Conservation (phyloP, 176 grass and related monocot species). For the Coix lacrymajobi region DNA sequence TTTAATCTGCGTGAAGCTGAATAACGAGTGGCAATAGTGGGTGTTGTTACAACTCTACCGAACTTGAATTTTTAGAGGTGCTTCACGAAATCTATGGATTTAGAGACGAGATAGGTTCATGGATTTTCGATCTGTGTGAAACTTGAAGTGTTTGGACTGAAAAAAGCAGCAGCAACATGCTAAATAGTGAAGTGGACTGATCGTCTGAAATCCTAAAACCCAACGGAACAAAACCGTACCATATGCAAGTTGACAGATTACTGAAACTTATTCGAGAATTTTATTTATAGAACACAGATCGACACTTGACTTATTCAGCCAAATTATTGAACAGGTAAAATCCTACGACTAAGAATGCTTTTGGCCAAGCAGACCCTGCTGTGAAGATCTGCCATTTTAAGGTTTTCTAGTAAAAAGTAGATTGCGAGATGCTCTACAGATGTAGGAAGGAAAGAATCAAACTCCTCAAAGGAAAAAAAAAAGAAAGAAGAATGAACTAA, state of each 20-base stretch:
- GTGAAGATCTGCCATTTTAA: neutral
- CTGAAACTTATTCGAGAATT: neutral
- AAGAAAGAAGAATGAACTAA: slow-evolving; percentile 25
- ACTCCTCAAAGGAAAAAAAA: neutral
- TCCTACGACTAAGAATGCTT: neutral
- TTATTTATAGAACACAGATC: slow-evolving; percentile 35
- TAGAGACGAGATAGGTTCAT: too few species aligned
- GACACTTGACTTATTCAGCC: neutral
- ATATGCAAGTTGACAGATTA: neutral
- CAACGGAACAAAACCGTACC: neutral
- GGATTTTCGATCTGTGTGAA: too few species aligned
- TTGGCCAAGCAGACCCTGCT: neutral
- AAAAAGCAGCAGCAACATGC: neutral
- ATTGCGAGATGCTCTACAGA: neutral
- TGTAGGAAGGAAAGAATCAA: neutral
- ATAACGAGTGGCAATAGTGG: too few species aligned
- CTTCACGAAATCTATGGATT: too few species aligned
- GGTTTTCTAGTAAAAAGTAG: neutral
- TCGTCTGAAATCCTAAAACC: neutral
- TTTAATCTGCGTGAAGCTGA: too few species aligned
- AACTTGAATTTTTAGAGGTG: too few species aligned
- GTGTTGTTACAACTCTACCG: too few species aligned
- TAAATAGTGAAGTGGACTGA: neutral
- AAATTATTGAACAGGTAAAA: slow-evolving; percentile 30
- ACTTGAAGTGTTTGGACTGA: too few species aligned